Base-by-base conservation (phyloP, 2,329 filamentous ascomycete species). In the Epichloe scottii region DNA sequence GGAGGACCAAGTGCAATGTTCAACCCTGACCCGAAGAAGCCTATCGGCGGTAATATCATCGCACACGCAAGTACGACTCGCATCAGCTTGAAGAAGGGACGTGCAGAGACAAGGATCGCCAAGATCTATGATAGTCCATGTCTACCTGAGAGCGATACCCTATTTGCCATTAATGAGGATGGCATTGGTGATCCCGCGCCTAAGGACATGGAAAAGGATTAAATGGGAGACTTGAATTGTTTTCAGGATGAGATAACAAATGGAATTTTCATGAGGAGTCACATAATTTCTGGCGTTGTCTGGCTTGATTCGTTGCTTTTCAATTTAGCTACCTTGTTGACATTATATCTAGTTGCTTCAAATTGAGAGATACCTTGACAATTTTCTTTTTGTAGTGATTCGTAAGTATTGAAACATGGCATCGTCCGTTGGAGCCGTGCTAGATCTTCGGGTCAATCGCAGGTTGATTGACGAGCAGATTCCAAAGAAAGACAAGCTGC, bases 61-160 rank as follows among this genome's bases (percentile, higher is more conserved):
- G 93, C 94, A 3, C 93, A 98, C 67, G 90, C 93, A 49, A 95
- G 89, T 63, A 98, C 93, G 1, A 98, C 93, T 2, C 79, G 93
- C 62, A 78, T 98, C 60, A 96, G 89, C 62, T 68, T 98, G 64
- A 96, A 95, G 74, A 98, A 98, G 69, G 94, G 93, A 2, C 79
- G 93, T 51, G 93, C 80, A 33, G 93, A 98, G 75, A 98, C 93
- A 21, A 81, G 93, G 72, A 88, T 98, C 58, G 95, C 93, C 72
- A 98, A 97, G 76, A 98, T 98, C 55, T 98, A 98, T 65, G 94
- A 98, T 70, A 97, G 90, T 60, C 93, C 93, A 2, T 98, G 93
- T 68, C 72, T 98, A 57, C 93, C 93, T 0, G 93, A 98, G 71
- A 94, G 89, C 61, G 94, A 98, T 67, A 95, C 89, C 64, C 71